A percentile compares a stretch with the other conserved stretches of the same genome.
Conservation (phyloP, 345 rosid species). For the Linum trigynum region DNA sequence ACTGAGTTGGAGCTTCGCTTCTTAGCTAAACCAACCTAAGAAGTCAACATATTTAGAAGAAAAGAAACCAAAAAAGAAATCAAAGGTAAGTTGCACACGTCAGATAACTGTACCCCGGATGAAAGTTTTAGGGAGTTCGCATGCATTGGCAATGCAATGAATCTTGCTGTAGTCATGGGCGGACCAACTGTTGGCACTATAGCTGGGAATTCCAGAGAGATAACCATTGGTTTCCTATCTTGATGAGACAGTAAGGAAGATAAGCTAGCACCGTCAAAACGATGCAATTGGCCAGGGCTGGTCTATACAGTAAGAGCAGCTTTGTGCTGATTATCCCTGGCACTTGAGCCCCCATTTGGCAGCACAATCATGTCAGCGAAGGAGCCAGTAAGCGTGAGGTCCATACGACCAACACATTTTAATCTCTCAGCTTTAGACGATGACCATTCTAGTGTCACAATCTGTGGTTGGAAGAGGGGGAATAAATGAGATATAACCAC, state of each 20-base stretch:
- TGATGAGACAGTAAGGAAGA: slow-evolving; percentile 40
- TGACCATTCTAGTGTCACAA: slow-evolving; percentile 59
- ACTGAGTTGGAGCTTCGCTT: too few species aligned
- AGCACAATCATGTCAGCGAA: slow-evolving; percentile 76
- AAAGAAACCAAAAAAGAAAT: too few species aligned
- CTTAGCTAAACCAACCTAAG: too few species aligned
- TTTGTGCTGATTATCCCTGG: slow-evolving; percentile 22
- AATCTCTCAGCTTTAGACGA: slow-evolving; percentile 49
- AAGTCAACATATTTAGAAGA: too few species aligned
- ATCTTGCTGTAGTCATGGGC: slow-evolving; percentile 42
- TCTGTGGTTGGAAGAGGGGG: slow-evolving; percentile 25
- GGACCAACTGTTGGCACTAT: slow-evolving; percentile 58
- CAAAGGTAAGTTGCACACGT: too few species aligned
- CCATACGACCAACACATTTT: slow-evolving; percentile 53
- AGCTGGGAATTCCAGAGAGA: slow-evolving; percentile 43
- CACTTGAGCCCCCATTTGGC: slow-evolving; percentile 31
- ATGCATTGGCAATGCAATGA: slow-evolving; percentile 27
- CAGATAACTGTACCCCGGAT: slow-evolving; percentile 39
- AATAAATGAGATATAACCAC: neutral
- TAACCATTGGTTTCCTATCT: slow-evolving; percentile 32
- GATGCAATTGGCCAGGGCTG: slow-evolving; percentile 65
- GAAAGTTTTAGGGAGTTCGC: slow-evolving; percentile 35
- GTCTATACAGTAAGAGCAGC: slow-evolving; percentile 45
- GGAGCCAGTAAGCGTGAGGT: slow-evolving; percentile 62
- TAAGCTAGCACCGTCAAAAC: slow-evolving; percentile 50